Conservation (phyloP, 495 filamentous ascomycete genomes). For the Trichodelitschia bisporula region DNA sequence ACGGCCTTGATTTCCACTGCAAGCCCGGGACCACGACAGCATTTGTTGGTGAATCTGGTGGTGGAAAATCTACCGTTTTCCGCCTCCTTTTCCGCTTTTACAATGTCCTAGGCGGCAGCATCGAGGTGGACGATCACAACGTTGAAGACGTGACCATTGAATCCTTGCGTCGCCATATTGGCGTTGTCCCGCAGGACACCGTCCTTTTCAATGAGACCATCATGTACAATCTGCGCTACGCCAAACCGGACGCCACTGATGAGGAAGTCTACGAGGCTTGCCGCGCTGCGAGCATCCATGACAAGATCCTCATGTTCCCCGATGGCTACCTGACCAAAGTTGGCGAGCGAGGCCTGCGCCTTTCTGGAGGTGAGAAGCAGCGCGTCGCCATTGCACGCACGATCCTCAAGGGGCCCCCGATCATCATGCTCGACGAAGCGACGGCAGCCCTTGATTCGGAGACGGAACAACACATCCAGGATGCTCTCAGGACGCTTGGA, state of each 20-base stretch:
- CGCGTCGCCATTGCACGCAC: slow-evolving; percentile 91
- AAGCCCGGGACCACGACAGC: slow-evolving; percentile 81
- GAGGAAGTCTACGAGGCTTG: slow-evolving; percentile 81
- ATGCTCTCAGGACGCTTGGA: slow-evolving; percentile 53
- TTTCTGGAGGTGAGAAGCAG: slow-evolving; percentile 92
- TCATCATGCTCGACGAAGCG: slow-evolving; percentile 91
- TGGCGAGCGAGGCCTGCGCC: slow-evolving; percentile 75
- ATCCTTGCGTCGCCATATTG: slow-evolving; percentile 71
- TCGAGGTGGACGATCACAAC: slow-evolving; percentile 62
- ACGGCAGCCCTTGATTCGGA: slow-evolving; percentile 88
- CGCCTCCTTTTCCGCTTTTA: slow-evolving; percentile 90
- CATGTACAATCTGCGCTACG: slow-evolving; percentile 95
- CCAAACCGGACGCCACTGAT: slow-evolving; percentile 62
- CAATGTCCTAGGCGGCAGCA: slow-evolving; percentile 50
- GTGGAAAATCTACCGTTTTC: slow-evolving; percentile 95
- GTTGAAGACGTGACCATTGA: slow-evolving; percentile 76
- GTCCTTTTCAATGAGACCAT: slow-evolving; percentile 90
- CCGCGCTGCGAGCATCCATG: slow-evolving; percentile 78
- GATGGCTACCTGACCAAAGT: slow-evolving; percentile 84
- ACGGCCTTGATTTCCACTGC: slow-evolving; percentile 59
- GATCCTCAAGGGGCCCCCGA: slow-evolving; percentile 82
- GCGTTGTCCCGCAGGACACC: slow-evolving; percentile 92
- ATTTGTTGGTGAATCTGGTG: slow-evolving; percentile 85
- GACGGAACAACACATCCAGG: slow-evolving; percentile 89
- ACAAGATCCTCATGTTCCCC: slow-evolving; percentile 82